phyloP scores from a whole-genome alignment of 106 monocot genomes.

The Dioscorea zingiberensis region DNA sequence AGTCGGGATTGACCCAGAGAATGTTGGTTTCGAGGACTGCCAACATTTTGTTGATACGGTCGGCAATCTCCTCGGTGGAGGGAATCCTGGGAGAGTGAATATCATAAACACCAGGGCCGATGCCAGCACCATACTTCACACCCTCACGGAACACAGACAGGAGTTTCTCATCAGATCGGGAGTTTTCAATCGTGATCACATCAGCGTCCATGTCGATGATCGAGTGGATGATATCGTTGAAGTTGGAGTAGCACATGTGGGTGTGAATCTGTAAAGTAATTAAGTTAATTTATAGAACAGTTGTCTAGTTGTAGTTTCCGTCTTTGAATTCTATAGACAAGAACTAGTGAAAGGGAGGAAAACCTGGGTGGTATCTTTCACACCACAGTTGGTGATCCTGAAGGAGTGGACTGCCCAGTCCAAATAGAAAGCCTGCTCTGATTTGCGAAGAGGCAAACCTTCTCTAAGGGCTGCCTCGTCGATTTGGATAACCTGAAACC shows the following conservation, averaged over 20 bases:
- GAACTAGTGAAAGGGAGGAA: too few relatives aligned
- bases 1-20: slow-evolving; percentile 69
- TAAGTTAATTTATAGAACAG: not conserved
- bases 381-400: slow-evolving; percentile 71
- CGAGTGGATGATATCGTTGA: slow-evolving; percentile 83
- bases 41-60: slow-evolving; percentile 81
- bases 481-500: slow-evolving; percentile 61
- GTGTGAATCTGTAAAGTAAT: slow-evolving; percentile 42
- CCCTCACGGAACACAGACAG: slow-evolving; percentile 63
- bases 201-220: slow-evolving; percentile 86
- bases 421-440: slow-evolving; percentile 67
- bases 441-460: slow-evolving; percentile 70
- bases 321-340: too few relatives aligned
- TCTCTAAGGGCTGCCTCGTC: slow-evolving; percentile 75
- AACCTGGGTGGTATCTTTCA: slow-evolving; percentile 74
- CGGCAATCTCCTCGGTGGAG: slow-evolving; percentile 71
- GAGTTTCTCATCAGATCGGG: slow-evolving; percentile 77
- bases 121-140: slow-evolving; percentile 47
- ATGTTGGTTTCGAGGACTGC: slow-evolving; percentile 74
- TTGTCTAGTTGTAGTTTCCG: not conserved
- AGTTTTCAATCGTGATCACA: slow-evolving; percentile 86
- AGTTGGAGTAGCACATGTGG: slow-evolving; percentile 88
- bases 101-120: slow-evolving; percentile 55
- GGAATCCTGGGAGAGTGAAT: slow-evolving; percentile 83
- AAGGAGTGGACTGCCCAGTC: slow-evolving; percentile 81